Base-by-base conservation (phyloP, 768 basidiomycete genomes). In the Panaeolus cyanescens region DNA sequence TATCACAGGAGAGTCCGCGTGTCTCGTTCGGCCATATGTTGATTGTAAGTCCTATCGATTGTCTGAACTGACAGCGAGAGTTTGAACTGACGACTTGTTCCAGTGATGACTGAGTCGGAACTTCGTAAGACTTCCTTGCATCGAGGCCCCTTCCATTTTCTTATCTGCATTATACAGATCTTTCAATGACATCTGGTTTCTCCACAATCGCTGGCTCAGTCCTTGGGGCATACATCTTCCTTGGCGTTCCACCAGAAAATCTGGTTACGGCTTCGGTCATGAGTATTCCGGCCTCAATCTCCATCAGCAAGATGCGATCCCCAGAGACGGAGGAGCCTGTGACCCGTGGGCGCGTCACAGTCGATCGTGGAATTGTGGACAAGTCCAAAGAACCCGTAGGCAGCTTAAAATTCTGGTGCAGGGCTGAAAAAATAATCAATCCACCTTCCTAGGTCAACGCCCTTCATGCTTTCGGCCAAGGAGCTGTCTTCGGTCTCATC, bases 221-320 rank as follows among this genome's bases (percentile, higher is more conserved):
- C 12, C 82, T 97, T 53, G 80, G 84, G 58, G 94, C 92, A 30
- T 96, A 96, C 72, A 90, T 95, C 71, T 78, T 71, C 64, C 79
- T 90, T 65, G 93, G 90, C 36, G 90, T 93, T 32, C 91, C 91
- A 8, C 72, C 91, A 4, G 83, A 89, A 72, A 95, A 91, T 69
- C 80, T 94, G 22, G 80, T 95, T 67, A 95, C 94, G 2, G 90
- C 95, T 5, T 93, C 92, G 7, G 90, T 96, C 61, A 96, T 96
- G 95, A 91, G 89, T 72, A 96, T 97, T 62, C 95, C 95, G 19
- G 95, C 95, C 0, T 95, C 93, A 13, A 95, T 96, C 71, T 85
- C 94, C 2, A 95, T 96, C 68, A 91, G 89, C 71, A 96, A 96
- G 76, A 80, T 96, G 67, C 91, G 94, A 42, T 65, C 88, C 32